Evolutionary conservation across 306 rosid genomes (phyloP), one percentile per base, ranked within the genome.

Genomic region (Adenanthera pavonina): DNA sequence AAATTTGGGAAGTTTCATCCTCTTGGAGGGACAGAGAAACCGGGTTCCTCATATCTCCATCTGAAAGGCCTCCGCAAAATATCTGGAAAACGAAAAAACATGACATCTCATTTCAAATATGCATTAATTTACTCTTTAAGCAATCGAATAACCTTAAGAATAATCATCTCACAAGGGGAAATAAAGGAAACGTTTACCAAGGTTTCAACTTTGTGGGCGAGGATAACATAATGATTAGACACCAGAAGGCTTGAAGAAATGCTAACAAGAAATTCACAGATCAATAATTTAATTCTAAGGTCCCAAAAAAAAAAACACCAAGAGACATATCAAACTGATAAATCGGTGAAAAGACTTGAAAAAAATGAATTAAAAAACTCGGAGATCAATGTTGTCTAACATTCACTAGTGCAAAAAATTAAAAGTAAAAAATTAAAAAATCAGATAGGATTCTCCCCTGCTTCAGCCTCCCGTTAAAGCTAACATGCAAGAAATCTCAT

Each of bases 381-480:
- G 70, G 12, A 54, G 43, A 64, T 70, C 12, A 56, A 78, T 36
- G 14, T 11, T 10, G 44, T 5, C 17, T 62, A 14, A 72, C 30
- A 61, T 15, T 53, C 65, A 8, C 8, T 72, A 19, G 30, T 5
- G 40, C 0, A 41, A 43, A 67, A 16, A 60, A 25, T 4, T 25
- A 47, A 67, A 10, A 2, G n/a, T 14, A 44, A 54, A 57, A 44
- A 52, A 60, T 44, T 2, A 44, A 20, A 20, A 61, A 69, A 78
- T 69, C 66, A 36, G 83, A 76, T 40, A 68, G 80, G 81, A 88
- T 79, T 70, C 80, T 79, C 78, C 61, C 91, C 91, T 76, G 78
- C 70, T 75, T 88, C 75, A 79, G 13, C 82, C 88, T 81, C 80
- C 81, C 2, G 86, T 78, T 52, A 65, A 80, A 78, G 66, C 78